Base-by-base conservation (phyloP, 345 rosid genomes). In the Conringia planisiliqua region DNA sequence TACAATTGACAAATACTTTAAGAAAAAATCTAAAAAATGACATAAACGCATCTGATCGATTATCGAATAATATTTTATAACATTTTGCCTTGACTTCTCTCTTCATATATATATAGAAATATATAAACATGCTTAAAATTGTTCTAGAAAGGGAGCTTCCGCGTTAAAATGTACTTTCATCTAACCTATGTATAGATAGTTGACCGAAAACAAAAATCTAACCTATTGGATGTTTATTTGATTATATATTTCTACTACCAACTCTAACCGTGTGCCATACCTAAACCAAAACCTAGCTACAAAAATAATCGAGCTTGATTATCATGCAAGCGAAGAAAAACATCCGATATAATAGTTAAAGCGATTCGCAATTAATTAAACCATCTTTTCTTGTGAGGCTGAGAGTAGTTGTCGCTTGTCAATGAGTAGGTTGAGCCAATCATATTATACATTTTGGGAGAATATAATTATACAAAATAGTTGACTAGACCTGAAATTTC, bases 241-340 rank as follows among this genome's bases (percentile, higher is more conserved):
- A 22, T 22, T 22, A 22, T n/a, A n/a, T n/a, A n/a, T 22, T 13
- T 24, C 27, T 10, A 32, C 17, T 3, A 64, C 70, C 71, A 64
- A 64, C 47, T 73, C 71, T 55, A 63, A 72, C 27, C 63, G 56
- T 9, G 77, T 73, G 47, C 57, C 65, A 32, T 55, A 64, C 71
- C 57, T 54, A 64, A 72, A 26, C 62, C 48, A 22, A 9, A 26
- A 52, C 58, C 36, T 29, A 29, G 24, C 24, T 22, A 22, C 24
- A 10, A 24, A 70, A 43, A 61, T 10, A 51, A 51, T 22, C 56
- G n/a, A 61, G 26, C 27, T 35, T 60, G 8, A 17, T 61, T 27
- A 27, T 18, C 52, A 13, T 38, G 42, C 20, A 40, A 0, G 59
- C 38, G 6, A 16, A 5, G 6, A 48, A 60, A 44, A 60, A 38